These are phyloP conservation scores for Paxillus rubicundulus DNA, from an alignment of 768 basidiomycete species.

Conservation along the genomic window DNA sequence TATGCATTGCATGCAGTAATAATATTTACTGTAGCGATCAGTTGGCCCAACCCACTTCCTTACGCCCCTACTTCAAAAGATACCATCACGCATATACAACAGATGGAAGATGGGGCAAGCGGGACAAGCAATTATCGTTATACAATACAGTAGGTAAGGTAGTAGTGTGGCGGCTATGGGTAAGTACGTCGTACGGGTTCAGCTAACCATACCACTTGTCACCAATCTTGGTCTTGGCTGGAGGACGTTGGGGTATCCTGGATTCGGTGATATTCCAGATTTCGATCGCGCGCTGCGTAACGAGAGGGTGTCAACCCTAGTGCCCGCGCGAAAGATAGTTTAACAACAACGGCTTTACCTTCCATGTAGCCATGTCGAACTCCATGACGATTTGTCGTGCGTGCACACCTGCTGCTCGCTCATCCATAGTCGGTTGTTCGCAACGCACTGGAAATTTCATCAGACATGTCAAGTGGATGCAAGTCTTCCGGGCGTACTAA, in stretches of 20 bases:
- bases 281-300: slow-evolving; percentile 74
- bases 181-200: not conserved
- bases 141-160: slow-evolving; percentile 17
- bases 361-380: slow-evolving; percentile 88
- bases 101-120: not conserved
- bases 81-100: not conserved
- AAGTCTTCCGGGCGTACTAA: slow-evolving; percentile 52
- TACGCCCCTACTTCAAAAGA: not conserved
- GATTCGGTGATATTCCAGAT: slow-evolving; percentile 78
- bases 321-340: not conserved
- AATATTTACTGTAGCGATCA: too few species aligned
- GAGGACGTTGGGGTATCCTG: slow-evolving; percentile 70
- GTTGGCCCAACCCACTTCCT: not conserved
- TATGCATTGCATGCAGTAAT: not conserved
- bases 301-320: not conserved
- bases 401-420: slow-evolving; percentile 59
- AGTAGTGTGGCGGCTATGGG: slow-evolving; percentile 2
- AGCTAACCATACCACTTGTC: slow-evolving; percentile 70
- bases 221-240: slow-evolving; percentile 53
- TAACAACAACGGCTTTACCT: slow-evolving; percentile 44
- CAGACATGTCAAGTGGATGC: not conserved
- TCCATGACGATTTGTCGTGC: slow-evolving; percentile 90
- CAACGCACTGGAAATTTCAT: slow-evolving; percentile 48
- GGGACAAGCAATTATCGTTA: slow-evolving; percentile 11
- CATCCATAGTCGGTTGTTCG: slow-evolving; percentile 60